Base-by-base conservation (phyloP, 495 filamentous ascomycete genomes). In the Penicillium longicatenatum region DNA sequence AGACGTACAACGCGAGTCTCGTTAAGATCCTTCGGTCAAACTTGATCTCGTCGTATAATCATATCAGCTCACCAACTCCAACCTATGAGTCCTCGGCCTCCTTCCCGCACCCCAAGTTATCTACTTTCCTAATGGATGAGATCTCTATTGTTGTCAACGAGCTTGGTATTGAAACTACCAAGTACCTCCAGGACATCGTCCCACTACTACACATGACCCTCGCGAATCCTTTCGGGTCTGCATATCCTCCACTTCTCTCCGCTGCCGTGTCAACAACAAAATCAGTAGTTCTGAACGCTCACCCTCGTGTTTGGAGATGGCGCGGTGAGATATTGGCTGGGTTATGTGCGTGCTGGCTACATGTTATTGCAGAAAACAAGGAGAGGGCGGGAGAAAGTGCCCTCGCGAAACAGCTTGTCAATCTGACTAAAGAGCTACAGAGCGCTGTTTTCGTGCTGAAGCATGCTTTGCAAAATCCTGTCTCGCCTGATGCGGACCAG, bases 151-250 rank as follows among this genome's bases (percentile, higher is more conserved):
- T 93, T 2, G 53, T 93, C 10, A 56, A 72, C 0, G 80, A 80
- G 24, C 78, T 97, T 65, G 87, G 83, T 16, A 80, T 95, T 39
- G 79, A 86, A 64, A 76, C 84, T 2, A 87, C 86, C 8, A 90
- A 90, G 62, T 88, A 97, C 66, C 81, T 97, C 16, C 70, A 89
- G 78, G 82, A 88, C 41, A 62, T 93, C 19, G 68, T 95, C 6
- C 88, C 90, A 0, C 70, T 92, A 39, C 64, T 95, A 5, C 84
- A 83, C 12, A 72, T 71, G 37, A 84, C 88, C 9, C 71, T 97
- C 19, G 70, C 79, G 1, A 86, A 89, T 50, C 90, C 91, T 1
- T 91, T 96, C 60, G 85, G 81, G 2, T 79, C 79, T 0, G 79
- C 82, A 3, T 70, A 83, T 48, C 79, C 82, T 0, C 70, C 77